Conservation (phyloP, 768 basidiomycete species). For the Cubamyces sp. region DNA sequence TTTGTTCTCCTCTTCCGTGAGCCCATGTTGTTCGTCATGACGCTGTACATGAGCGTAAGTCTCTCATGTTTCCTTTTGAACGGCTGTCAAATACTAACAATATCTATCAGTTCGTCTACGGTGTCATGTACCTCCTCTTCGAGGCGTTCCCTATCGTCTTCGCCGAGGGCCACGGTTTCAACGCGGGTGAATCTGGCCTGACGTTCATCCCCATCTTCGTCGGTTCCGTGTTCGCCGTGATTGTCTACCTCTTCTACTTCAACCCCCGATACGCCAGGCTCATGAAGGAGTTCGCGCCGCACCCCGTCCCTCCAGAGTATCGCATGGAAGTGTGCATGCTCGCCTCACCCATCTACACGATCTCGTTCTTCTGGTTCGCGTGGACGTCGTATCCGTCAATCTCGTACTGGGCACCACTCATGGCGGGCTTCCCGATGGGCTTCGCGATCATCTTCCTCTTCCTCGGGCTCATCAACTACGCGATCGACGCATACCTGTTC, state of each 20-base stretch:
- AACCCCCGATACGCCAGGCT: constrained; percentile 56
- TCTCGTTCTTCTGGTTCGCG: constrained; percentile 73
- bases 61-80: neutral
- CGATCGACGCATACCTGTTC: constrained; percentile 63
- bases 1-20: constrained; percentile 66
- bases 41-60: constrained; percentile 62
- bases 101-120: constrained; percentile 58
- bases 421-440: constrained; percentile 52
- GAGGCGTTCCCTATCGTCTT: constrained; percentile 71
- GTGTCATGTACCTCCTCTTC: constrained; percentile 63
- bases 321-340: constrained; percentile 54
- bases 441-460: constrained; percentile 60
- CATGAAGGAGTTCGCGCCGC: constrained; percentile 48
- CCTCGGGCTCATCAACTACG: constrained; percentile 63
- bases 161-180: constrained; percentile 54
- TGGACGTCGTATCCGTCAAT: constrained; percentile 63
- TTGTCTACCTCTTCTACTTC: constrained; percentile 47
- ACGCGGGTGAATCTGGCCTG: constrained; percentile 56
- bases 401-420: constrained; percentile 57
- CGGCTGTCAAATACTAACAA: constrained; percentile 3
- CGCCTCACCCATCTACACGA: constrained; percentile 54
- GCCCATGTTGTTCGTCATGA: constrained; percentile 64
- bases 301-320: constrained; percentile 65
- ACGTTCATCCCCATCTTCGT: constrained; percentile 63
- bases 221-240: constrained; percentile 39